Evolutionary conservation across 805 yeast genomes (phyloP).

Genomic region (Metschnikowia peoriensis): DNA sequence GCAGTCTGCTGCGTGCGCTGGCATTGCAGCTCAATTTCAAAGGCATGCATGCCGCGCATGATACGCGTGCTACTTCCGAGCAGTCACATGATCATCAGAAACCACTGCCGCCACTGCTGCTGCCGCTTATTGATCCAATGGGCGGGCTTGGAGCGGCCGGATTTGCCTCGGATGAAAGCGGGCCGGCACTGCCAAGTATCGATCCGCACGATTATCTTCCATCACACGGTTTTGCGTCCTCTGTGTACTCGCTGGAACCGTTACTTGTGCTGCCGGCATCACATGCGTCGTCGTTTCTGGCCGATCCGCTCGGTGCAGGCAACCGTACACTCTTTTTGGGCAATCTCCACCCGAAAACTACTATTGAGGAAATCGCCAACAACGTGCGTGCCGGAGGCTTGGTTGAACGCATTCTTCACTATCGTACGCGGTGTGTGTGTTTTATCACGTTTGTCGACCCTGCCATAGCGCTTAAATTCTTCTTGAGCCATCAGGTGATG

Average conservation of each 20-base stretch:
- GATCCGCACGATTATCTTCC: slow-evolving; percentile 4
- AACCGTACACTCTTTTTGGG: slow-evolving; percentile 73
- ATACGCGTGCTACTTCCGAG: slow-evolving; percentile 8
- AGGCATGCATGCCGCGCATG: not conserved
- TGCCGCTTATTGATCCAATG: too few relatives aligned
- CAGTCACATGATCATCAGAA: not conserved
- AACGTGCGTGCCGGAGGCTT: slow-evolving; percentile 74
- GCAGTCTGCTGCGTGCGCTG: slow-evolving; percentile 3
- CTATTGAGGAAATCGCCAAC: slow-evolving; percentile 72
- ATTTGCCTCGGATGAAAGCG: slow-evolving; percentile 2
- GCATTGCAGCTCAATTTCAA: slow-evolving; percentile 7
- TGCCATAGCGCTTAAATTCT: slow-evolving; percentile 63
- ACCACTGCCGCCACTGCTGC: too few relatives aligned
- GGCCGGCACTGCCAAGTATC: slow-evolving; percentile 5
- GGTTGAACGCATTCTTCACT: slow-evolving; percentile 54
- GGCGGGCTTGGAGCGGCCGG: not conserved
- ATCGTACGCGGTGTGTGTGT: slow-evolving; percentile 56
- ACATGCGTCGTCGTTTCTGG: too few relatives aligned
- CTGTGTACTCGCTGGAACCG: not conserved
- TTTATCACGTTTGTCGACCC: slow-evolving; percentile 70
- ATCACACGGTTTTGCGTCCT: slow-evolving; percentile 3
- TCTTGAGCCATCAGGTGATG: slow-evolving; percentile 52
- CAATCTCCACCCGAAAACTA: slow-evolving; percentile 60
- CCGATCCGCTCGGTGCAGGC: slow-evolving; percentile 34
- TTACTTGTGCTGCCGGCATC: too few relatives aligned